A percentile compares a stretch with the other conserved stretches of the same genome.
These are phyloP conservation scores for Xylaria sp. DNA, from an alignment of 2,329 filamentous ascomycete genomes.

Conservation along the genomic window DNA sequence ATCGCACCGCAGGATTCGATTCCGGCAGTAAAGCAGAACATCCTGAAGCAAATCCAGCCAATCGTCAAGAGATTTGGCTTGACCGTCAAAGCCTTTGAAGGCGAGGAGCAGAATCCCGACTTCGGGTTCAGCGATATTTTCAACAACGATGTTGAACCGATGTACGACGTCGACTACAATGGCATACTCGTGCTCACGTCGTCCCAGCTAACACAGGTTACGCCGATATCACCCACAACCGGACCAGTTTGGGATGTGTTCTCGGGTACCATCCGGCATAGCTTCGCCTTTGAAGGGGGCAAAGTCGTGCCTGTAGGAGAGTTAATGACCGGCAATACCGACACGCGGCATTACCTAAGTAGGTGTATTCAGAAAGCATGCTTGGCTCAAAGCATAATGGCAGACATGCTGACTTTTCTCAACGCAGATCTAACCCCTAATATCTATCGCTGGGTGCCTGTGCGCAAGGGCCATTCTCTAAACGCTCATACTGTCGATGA, in stretches of 20 bases:
- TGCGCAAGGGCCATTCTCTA: constrained; percentile 48
- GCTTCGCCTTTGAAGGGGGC: constrained; percentile 51
- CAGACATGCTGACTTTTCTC: constrained; percentile 22
- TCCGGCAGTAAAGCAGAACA: constrained; percentile 57
- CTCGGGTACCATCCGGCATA: constrained; percentile 50
- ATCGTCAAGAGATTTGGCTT: constrained; percentile 62
- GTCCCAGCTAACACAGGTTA: constrained; percentile 49
- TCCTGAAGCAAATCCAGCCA: constrained; percentile 58
- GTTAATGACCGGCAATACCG: constrained; percentile 54
- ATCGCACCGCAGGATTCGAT: constrained; percentile 66
- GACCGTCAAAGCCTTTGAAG: constrained; percentile 59
- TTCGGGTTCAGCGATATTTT: constrained; percentile 40
- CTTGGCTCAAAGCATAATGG: neutral
- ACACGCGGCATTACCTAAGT: constrained; percentile 53
- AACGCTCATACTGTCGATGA: constrained; percentile 56
- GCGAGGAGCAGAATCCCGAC: constrained; percentile 49
- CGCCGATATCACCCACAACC: constrained; percentile 53
- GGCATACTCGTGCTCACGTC: constrained; percentile 54
- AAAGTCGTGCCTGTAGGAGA: constrained; percentile 53
- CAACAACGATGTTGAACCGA: constrained; percentile 42
- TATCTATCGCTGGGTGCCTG: constrained; percentile 55
- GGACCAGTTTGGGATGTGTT: constrained; percentile 50
- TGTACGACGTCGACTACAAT: constrained; percentile 56
- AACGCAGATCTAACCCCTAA: constrained; percentile 49
- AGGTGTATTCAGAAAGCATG: constrained; percentile 31